A percentile compares a stretch with the other conserved stretches of the same genome.
Conservation (phyloP, 2,329 filamentous ascomycete species). For the Alternaria dauci region DNA sequence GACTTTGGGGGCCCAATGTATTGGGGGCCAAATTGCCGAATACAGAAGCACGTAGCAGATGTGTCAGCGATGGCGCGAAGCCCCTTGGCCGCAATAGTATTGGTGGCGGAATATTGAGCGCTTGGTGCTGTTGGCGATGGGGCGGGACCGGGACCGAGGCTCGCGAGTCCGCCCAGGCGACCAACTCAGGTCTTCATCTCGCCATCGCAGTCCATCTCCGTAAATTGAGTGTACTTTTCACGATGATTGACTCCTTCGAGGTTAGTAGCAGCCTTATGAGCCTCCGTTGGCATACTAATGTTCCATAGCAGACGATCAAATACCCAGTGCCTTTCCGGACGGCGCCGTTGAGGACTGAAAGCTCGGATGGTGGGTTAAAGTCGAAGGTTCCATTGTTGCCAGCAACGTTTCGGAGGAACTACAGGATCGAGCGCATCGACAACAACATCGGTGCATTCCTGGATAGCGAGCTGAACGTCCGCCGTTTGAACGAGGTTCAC, state of each 20-base stretch:
- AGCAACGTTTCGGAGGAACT: conserved; percentile 28
- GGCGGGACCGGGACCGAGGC: not conserved
- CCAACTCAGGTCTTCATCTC: not conserved
- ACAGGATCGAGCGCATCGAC: conserved; percentile 24
- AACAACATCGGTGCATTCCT: conserved; percentile 26
- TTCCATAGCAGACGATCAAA: conserved; percentile 9
- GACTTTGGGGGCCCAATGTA: conserved; percentile 7
- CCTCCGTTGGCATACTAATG: not conserved
- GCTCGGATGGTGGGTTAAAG: conserved; percentile 1
- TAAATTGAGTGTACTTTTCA: not conserved
- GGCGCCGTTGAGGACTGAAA: conserved; percentile 6
- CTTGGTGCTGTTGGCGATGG: not conserved
- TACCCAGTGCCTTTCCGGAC: conserved; percentile 24
- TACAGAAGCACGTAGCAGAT: conserved; percentile 2
- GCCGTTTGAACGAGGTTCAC: conserved; percentile 28
- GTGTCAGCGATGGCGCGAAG: conserved; percentile 1
- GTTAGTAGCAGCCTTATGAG: conserved; percentile 3
- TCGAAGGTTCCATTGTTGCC: conserved; percentile 18
- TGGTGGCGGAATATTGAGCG: not conserved
- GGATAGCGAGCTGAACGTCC: conserved; percentile 25
- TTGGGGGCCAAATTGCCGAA: conserved; percentile 19
- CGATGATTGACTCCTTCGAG: conserved; percentile 11
- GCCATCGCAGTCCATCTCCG: not conserved
- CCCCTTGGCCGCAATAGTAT: not conserved
- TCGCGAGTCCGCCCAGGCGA: not conserved